Percentiles rank a stretch among this genome's conserved stretches.
These are phyloP conservation scores for Fraxinus sp. DNA, from an alignment of 305 asterid genomes.

Conservation along the genomic window DNA sequence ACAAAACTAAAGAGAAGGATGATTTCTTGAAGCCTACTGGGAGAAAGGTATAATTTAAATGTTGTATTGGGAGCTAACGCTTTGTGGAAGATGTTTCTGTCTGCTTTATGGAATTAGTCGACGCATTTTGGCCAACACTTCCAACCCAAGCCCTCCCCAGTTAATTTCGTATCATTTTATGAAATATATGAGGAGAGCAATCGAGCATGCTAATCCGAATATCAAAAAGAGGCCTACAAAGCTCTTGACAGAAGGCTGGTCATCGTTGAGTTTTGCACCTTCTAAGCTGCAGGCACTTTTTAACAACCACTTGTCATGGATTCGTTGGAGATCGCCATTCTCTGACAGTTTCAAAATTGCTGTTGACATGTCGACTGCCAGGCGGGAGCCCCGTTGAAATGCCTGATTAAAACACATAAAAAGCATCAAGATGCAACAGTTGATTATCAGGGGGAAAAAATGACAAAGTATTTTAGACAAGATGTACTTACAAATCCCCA, in stretches of 20 bases:
- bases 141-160: slow-evolving; percentile 27
- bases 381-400: slow-evolving; percentile 60
- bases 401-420: slow-evolving; percentile 38
- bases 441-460: background rate
- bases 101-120: slow-evolving; percentile 25
- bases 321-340: slow-evolving; percentile 61
- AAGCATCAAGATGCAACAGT: background rate
- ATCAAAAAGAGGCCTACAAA: slow-evolving; percentile 57
- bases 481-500: slow-evolving; percentile 70
- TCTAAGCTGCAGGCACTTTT: slow-evolving; percentile 54
- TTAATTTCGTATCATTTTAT: slow-evolving; percentile 31
- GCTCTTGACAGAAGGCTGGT: slow-evolving; percentile 48
- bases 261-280: slow-evolving; percentile 38
- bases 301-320: slow-evolving; percentile 65
- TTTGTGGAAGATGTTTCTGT: slow-evolving; percentile 20
- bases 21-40: background rate
- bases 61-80: background rate
- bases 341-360: slow-evolving; percentile 66
- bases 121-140: slow-evolving; percentile 18
- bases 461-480: background rate
- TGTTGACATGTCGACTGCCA: slow-evolving; percentile 64
- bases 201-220: slow-evolving; percentile 50
- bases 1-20: background rate
- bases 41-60: background rate
- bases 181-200: slow-evolving; percentile 51